A percentile compares a stretch with the other conserved stretches of the same genome.
These are phyloP conservation scores for Peronosclerospora sorghi DNA, from an alignment of 352 stramenopile genomes.

Conservation along the genomic window DNA sequence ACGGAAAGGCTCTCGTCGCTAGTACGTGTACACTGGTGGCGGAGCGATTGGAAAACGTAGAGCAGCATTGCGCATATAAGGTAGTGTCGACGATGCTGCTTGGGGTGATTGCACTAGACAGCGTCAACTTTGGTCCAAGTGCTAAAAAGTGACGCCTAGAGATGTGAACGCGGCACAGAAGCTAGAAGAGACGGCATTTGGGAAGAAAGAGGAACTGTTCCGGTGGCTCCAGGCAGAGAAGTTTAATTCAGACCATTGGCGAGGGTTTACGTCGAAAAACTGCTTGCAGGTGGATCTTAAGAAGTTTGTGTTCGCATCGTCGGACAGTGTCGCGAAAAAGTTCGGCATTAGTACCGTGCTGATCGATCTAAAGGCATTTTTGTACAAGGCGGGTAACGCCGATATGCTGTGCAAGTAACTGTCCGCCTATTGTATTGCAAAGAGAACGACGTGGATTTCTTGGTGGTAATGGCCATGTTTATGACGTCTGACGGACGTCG, in stretches of 20 bases:
- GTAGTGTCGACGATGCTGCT: conserved; percentile 65
- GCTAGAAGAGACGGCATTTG: background rate
- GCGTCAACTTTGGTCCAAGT: conserved; percentile 19
- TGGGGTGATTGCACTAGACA: conserved; percentile 69
- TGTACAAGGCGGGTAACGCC: conserved; percentile 26
- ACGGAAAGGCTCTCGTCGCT: conserved; percentile 56
- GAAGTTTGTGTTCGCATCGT: conserved; percentile 33
- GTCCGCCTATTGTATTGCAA: conserved; percentile 33
- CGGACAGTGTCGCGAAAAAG: background rate
- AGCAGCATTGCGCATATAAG: conserved; percentile 13
- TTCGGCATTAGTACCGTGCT: conserved; percentile 57
- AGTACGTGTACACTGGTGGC: conserved; percentile 75
- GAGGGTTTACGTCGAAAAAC: conserved; percentile 22
- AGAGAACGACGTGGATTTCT: conserved; percentile 41
- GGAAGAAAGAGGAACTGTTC: background rate
- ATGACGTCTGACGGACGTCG: conserved; percentile 27
- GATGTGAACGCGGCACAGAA: background rate
- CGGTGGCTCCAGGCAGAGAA: background rate
- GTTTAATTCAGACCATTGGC: background rate
- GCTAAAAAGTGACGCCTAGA: background rate
- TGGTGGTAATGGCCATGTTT: conserved; percentile 65
- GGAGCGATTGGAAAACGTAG: conserved; percentile 28
- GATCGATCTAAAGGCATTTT: conserved; percentile 41
- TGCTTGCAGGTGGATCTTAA: conserved; percentile 78
- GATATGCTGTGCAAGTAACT: conserved; percentile 21